These are phyloP conservation scores for Fraxinus latifolia DNA, from an alignment of 305 asterid genomes.

Conservation along the genomic window DNA sequence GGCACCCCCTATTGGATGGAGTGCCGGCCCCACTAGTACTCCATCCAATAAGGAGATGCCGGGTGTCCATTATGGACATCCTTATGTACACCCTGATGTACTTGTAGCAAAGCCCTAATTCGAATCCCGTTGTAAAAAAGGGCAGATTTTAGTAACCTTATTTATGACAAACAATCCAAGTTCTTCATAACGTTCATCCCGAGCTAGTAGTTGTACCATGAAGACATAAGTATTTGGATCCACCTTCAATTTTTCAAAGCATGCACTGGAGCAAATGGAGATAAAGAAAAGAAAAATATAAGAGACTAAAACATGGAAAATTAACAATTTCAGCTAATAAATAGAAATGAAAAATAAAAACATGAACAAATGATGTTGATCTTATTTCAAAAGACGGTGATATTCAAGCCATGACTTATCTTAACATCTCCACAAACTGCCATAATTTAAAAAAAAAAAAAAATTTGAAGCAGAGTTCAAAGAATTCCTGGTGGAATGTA, in stretches of 20 bases:
- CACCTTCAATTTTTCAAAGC: conserved; percentile 69
- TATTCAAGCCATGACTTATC: neutral
- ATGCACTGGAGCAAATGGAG: conserved; percentile 56
- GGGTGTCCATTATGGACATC: no score
- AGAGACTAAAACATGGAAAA: conserved; percentile 15
- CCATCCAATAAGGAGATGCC: no score
- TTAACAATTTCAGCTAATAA: conserved; percentile 15
- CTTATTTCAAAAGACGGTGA: neutral
- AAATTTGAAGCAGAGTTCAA: no score
- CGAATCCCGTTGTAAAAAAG: neutral
- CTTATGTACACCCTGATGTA: no score
- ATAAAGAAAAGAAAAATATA: conserved; percentile 20
- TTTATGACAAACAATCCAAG: conserved; percentile 69
- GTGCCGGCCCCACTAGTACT: no score
- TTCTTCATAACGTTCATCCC: conserved; percentile 71
- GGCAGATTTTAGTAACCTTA: conserved; percentile 52
- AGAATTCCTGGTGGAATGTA: neutral
- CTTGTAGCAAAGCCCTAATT: no score
- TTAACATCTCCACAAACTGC: neutral
- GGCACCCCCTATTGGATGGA: no score
- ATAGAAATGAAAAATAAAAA: conserved; percentile 10
- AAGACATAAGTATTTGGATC: conserved; percentile 59
- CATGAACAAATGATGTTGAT: neutral
- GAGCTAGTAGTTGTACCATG: conserved; percentile 75
- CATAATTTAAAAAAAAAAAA: no score